Evolutionary conservation across 2,329 filamentous ascomycete genomes (phyloP), one percentile per base, ranked within the genome.

Genomic region (Didymella pinodella): DNA sequence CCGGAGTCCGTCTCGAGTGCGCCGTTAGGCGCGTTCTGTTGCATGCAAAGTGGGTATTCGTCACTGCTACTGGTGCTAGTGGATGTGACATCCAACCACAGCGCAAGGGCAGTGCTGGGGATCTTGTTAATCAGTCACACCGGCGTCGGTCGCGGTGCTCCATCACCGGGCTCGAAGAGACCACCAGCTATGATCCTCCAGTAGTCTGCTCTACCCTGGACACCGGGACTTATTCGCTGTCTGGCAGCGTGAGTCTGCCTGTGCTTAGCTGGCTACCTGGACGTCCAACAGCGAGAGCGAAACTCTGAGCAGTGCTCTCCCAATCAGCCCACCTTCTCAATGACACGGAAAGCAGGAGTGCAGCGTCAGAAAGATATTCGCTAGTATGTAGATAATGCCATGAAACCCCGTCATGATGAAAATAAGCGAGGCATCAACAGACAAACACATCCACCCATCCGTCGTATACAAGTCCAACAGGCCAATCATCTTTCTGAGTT

Each of bases 11-110:
- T 54, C 50, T 50, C 40, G 40, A 41, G 29, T 32, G 28, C 14
- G 16, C 45, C 56, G 38, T 50, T 45, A 50, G 45, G 49, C 20
- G 40, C 56, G 20, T 18, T 12, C 45, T 22, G 20, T 31, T 54
- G 45, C 25, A 29, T n/a, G 18, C 8, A 28, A 28, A 43, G 56
- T 46, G 40, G 22, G 25, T 16, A 14, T 31, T 25, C 36, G 11
- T 44, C 44, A 48, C 44, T 32, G 4, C 25, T 29, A 14, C 28
- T 44, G 18, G 28, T 11, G 11, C 28, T 48, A 41, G 29, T 44
- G 28, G 36, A 16, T 22, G 11, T 8, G 8, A 20, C 36, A 11
- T 34, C 29, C 44, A 31, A 38, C 22, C 20, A 48, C 20, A 8
- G 32, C 20, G 36, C 48, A 28, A 36, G 32, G 34, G 41, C 25